Base-by-base conservation (phyloP, 116 monocot species). In the Papilionanthe hybrid region DNA sequence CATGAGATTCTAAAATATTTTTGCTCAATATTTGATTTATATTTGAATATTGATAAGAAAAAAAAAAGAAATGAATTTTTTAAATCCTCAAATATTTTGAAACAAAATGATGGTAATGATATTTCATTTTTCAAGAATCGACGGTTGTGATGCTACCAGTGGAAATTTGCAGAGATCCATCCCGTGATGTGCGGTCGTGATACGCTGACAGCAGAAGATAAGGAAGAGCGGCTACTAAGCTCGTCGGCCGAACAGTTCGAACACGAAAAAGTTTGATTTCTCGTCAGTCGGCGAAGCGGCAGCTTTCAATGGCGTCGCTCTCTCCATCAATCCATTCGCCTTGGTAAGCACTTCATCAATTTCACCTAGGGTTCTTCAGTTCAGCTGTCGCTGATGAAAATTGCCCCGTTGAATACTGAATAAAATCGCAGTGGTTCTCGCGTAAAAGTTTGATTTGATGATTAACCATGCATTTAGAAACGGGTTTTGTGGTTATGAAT, bases 281-380 rank as follows among this genome's bases (percentile, higher is more conserved):
- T 53, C 53, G 4, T 2, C 53, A 53, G 53, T 15, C 15, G 53
- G 53, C 15, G 53, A 45, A 45, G 45, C 7, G 12, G 74, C 74
- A 27, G 43, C 17, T n/a, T 10, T 75, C 76, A 49, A 84, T 84
- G 84, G 84, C 84, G 47, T 80, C 76, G 48, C 58, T 84, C 44
- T 79, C 84, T 27, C 42, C 79, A 48, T 74, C 79, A 66, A 78
- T 79, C 60, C 78, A 83, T 57, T 63, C 80, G n/a, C 32, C 58
- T 45, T 82, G 67, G 79, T 84, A 75, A 42, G 29, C 23, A 13
- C 30, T 19, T n/a, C 50, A 15, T n/a, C 50, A 15, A 15, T 72
- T 56, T 79, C 1, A 17, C 45, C 27, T 48, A 8, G 9, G 2
- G 19, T 32, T 79, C 8, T 71, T 49, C 37, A 3, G 32, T 57